Evolutionary conservation across 257 asterid genomes (phyloP), one percentile per base, ranked within the genome.

Genomic region (Orobanche coerulescens): DNA sequence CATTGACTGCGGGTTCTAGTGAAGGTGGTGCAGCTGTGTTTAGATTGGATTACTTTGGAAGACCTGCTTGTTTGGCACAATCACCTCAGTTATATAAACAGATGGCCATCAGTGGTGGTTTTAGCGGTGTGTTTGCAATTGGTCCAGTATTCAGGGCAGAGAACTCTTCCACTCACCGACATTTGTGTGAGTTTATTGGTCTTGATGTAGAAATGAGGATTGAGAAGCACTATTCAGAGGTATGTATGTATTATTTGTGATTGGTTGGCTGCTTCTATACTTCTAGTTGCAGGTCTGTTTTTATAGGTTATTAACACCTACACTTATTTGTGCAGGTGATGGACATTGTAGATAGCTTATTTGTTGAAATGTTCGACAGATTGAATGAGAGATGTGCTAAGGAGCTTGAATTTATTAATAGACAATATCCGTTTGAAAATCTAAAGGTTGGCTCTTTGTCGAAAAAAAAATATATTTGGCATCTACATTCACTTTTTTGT

Each of bases 191-290:
- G 66, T 91, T 91, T 61, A 86, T 77, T 2, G 96, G 98, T 20
- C 98, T 91, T 75, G 98, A 91, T 55, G 93, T 77, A 65, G 98
- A 92, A 81, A 86, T 88, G 98, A 92, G 81, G 75, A 88, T 92
- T n/a, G 76, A 86, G 64, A 90, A 88, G 71, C 94, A 88, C 67
- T 92, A 92, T 61, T 75, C 93, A 37, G 98, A 92, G 94, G 98
- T 86, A 73, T 37, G 4, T 51, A 15, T 49, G 15, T 52, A 40
- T 40, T 54, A 52, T 61, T 3, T 54, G 4, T 54, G 47, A 61
- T 13, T 5, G n/a, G 16, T 26, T 62, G 14, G 19, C 51, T 25
- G 58, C n/a, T n/a, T n/a, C n/a, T n/a, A n/a, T n/a, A n/a, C n/a
- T n/a, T n/a, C n/a, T n/a, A n/a, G n/a, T n/a, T n/a, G n/a, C n/a